Evolutionary conservation across 2,329 filamentous ascomycete species (phyloP).

Genomic region (Xylariaceae sp.): DNA sequence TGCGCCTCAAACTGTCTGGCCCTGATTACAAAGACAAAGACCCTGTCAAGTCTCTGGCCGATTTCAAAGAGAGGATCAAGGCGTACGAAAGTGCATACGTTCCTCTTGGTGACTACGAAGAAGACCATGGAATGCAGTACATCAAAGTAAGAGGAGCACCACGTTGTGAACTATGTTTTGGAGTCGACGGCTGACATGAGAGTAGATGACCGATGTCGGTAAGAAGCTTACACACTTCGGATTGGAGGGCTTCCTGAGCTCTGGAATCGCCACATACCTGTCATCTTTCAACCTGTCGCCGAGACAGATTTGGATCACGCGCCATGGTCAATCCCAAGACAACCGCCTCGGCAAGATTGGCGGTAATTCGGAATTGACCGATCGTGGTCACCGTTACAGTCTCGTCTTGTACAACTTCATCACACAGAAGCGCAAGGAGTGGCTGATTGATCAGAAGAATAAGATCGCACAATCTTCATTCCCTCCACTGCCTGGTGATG

Average conservation of each 20-base stretch:
- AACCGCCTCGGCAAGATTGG: slow-evolving; percentile 86
- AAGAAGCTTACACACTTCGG: slow-evolving; percentile 89
- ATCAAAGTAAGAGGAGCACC: slow-evolving; percentile 56
- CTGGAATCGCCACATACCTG: slow-evolving; percentile 88
- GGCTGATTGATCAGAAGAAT: slow-evolving; percentile 76
- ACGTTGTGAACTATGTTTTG: background rate
- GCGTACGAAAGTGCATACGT: slow-evolving; percentile 95
- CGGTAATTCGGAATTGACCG: slow-evolving; percentile 75
- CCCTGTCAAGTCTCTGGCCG: slow-evolving; percentile 72
- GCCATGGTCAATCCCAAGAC: slow-evolving; percentile 86
- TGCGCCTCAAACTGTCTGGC: slow-evolving; percentile 92
- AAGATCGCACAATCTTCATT: slow-evolving; percentile 73
- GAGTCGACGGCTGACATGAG: slow-evolving; percentile 25
- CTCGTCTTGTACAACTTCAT: slow-evolving; percentile 78
- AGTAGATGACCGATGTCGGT: slow-evolving; percentile 88
- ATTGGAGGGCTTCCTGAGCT: slow-evolving; percentile 84
- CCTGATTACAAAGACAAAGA: slow-evolving; percentile 96
- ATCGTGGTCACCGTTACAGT: slow-evolving; percentile 74
- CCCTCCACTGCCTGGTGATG: slow-evolving; percentile 85
- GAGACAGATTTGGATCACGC: slow-evolving; percentile 95
- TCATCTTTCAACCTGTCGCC: slow-evolving; percentile 96
- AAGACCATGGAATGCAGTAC: slow-evolving; percentile 85
- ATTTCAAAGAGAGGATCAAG: slow-evolving; percentile 88
- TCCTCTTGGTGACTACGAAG: slow-evolving; percentile 84
- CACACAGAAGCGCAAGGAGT: slow-evolving; percentile 69